Evolutionary conservation across 768 basidiomycete species (phyloP).

Genomic region (Symmetrospora coprosmae): DNA sequence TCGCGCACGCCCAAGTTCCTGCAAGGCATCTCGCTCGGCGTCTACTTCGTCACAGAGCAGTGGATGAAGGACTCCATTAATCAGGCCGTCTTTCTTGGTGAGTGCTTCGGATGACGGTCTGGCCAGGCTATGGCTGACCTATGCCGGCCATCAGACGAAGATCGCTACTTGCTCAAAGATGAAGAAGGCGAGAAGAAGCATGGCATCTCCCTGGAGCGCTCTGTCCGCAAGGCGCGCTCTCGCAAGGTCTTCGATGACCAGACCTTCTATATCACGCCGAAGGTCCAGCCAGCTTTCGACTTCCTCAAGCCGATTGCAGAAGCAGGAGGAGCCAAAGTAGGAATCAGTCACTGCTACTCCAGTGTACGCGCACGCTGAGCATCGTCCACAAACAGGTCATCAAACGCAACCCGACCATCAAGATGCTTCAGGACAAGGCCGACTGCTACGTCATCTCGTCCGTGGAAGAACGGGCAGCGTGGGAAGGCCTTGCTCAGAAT

Average conservation of each 20-base stretch:
- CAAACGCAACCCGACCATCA: slow-evolving; percentile 3
- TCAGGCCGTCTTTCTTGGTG: slow-evolving; percentile 51
- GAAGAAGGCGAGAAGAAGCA: slow-evolving; percentile 52
- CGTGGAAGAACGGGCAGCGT: not conserved
- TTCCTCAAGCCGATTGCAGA: slow-evolving; percentile 52
- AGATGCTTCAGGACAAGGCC: slow-evolving; percentile 1
- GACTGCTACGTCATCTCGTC: slow-evolving; percentile 6
- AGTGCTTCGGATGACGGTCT: slow-evolving; percentile 32
- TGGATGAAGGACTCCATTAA: slow-evolving; percentile 56
- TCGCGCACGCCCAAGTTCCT: slow-evolving; percentile 80
- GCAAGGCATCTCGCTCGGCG: slow-evolving; percentile 53
- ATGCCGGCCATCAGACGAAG: slow-evolving; percentile 45
- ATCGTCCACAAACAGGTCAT: too few species aligned
- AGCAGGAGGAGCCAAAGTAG: slow-evolving; percentile 58
- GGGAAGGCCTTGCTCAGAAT: not conserved
- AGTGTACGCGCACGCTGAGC: not conserved
- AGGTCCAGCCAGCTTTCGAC: slow-evolving; percentile 47
- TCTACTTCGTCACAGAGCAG: slow-evolving; percentile 49
- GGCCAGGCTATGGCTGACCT: not conserved
- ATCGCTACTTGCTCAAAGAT: slow-evolving; percentile 50
- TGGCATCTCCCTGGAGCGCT: slow-evolving; percentile 50
- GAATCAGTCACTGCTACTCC: not conserved
- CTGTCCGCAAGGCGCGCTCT: slow-evolving; percentile 48
- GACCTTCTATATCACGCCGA: slow-evolving; percentile 62
- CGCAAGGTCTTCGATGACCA: slow-evolving; percentile 51